Percentiles rank a stretch among this genome's conserved stretches.
Evolutionary conservation across 2,329 filamentous ascomycete genomes (phyloP).

Genomic region (Microascus cirrosus): DNA sequence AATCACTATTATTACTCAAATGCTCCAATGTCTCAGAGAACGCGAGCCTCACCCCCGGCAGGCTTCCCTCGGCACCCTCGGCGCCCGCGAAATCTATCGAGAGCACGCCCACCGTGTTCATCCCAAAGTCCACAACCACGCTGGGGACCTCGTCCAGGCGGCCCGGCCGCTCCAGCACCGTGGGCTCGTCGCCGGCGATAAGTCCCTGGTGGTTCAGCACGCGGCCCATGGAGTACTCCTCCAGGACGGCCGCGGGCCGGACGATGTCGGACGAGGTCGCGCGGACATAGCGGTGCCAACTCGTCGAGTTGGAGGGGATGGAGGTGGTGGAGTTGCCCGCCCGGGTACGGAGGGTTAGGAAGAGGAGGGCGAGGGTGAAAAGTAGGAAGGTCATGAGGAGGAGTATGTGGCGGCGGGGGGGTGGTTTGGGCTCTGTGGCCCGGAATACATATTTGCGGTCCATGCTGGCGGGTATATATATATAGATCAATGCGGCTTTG

Average conservation of each 20-base stretch:
- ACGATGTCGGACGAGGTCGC: not conserved
- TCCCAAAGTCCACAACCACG: conserved; percentile 37
- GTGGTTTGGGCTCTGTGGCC: not conserved
- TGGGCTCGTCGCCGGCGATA: not conserved
- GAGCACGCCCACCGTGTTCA: conserved; percentile 31
- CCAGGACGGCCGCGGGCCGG: conserved; percentile 1
- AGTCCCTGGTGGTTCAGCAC: conserved; percentile 3
- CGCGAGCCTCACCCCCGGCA: conserved; percentile 30
- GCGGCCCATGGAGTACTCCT: not conserved
- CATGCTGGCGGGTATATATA: not conserved
- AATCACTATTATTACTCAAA: conserved; percentile 31
- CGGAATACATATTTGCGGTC: not conserved
- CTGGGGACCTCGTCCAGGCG: conserved; percentile 15
- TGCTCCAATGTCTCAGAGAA: conserved; percentile 37
- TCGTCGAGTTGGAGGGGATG: not conserved
- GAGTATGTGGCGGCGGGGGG: not conserved
- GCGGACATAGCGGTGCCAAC: conserved; percentile 6
- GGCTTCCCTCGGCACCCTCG: conserved; percentile 11
- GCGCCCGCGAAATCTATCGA: conserved; percentile 28
- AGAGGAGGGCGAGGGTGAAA: not conserved
- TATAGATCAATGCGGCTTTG: not conserved
- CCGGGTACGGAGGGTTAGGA: not conserved
- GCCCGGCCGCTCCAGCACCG: not conserved
- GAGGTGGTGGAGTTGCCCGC: not conserved
- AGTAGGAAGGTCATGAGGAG: not conserved